Percentiles rank a stretch among this genome's conserved stretches.
phyloP scores from a whole-genome alignment of 495 filamentous ascomycete genomes.

The Aspergillus avenaceus region DNA sequence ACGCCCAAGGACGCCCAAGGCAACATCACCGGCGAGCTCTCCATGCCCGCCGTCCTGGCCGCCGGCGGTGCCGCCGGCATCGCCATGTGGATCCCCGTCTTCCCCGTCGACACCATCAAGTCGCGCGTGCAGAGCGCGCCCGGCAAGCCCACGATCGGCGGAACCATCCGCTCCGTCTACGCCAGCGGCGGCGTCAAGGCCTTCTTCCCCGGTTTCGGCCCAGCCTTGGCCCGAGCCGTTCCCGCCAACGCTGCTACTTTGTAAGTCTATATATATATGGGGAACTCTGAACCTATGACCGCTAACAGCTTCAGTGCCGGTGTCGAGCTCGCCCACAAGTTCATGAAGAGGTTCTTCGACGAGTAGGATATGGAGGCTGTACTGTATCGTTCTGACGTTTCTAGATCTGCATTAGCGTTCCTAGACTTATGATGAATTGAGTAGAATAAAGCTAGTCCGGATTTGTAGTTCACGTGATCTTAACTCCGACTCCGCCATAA shows the following conservation, averaged over 20 bases:
- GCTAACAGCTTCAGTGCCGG: constrained; percentile 51
- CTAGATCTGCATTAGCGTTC: no score
- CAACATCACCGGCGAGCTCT: constrained; percentile 64
- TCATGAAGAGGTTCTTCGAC: constrained; percentile 70
- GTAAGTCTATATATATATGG: constrained; percentile 23
- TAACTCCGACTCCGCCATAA: no score
- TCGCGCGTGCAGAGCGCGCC: constrained; percentile 87
- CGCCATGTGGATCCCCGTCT: constrained; percentile 99
- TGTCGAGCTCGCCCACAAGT: constrained; percentile 77
- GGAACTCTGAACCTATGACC: background rate
- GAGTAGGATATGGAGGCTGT: no score
- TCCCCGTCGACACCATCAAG: constrained; percentile 97
- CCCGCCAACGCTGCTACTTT: constrained; percentile 86
- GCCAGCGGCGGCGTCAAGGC: constrained; percentile 77
- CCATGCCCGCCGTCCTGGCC: constrained; percentile 73
- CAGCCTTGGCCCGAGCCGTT: constrained; percentile 86
- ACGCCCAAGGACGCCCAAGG: constrained; percentile 83
- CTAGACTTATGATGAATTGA: no score
- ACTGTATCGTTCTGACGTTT: no score
- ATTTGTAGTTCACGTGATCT: no score
- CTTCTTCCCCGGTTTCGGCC: constrained; percentile 96
- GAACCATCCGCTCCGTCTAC: constrained; percentile 75
- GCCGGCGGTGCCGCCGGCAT: constrained; percentile 90
- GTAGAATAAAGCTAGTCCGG: no score
- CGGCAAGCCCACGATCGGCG: constrained; percentile 77